Evolutionary conservation across 2,329 filamentous ascomycete species (phyloP), one percentile per base, ranked within the genome.

Genomic region (Bertia moriformis): DNA sequence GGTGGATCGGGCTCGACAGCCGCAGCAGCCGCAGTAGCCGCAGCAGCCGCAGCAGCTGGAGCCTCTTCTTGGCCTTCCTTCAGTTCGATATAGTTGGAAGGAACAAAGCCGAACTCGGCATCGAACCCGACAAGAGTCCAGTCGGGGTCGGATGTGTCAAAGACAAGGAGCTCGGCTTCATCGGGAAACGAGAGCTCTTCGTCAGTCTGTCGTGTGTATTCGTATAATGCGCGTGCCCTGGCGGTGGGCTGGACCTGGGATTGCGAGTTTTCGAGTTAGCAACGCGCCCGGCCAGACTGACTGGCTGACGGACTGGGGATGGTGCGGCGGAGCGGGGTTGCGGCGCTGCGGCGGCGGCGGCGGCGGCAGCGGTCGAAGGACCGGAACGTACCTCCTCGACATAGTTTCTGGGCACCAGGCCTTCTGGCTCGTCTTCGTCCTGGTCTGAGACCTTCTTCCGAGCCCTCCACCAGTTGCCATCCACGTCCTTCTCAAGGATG

Each of bases 401-500:
- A 57, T 98, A 98, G 58, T 95, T 98, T 55, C 83, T 88, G 13
- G 91, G 91, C 43, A 98, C 79, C 54, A 95, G 62, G 43, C 88
- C 88, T 49, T 86, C 77, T 3, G 88, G 88, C 60, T 95, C 88
- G 33, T 94, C 88, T 30, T 93, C 87, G 32, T 93, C 87, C 27
- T 88, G 83, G 18, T 66, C 71, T 20, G 73, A 73, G 46, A 87
- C 86, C 63, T 80, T 85, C 69, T 93, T 94, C 68, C 93, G 93
- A 37, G 83, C 86, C 59, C 80, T 91, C 91, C 91, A 96, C 91
- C 91, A 96, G 55, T 86, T 62, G 78, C 76, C 71, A 24, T 83
- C 78, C 38, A 62, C 57, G 46, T 76, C 81, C 64, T 93, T 93
- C 51, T 93, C 85, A 41, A 93, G 63, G 42, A 95, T 70, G 59